A percentile compares a stretch with the other conserved stretches of the same genome.
These are phyloP conservation scores for Arachis hypogaea DNA, from an alignment of 306 rosid genomes.

Conservation along the genomic window DNA sequence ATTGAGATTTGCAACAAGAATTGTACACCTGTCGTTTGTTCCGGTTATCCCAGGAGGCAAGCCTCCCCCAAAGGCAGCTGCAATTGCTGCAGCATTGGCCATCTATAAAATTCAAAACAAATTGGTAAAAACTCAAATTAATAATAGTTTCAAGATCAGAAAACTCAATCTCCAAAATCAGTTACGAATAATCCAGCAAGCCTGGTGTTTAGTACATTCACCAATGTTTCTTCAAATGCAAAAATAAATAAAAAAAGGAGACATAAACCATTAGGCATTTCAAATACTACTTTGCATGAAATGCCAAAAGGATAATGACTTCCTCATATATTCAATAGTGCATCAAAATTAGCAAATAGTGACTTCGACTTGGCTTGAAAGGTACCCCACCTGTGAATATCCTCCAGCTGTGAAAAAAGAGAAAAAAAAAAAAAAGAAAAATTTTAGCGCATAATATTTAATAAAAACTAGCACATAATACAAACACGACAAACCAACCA, in stretches of 20 bases:
- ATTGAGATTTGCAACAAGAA: slow-evolving; percentile 87
- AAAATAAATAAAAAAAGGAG: not conserved
- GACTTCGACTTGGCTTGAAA: slow-evolving; percentile 44
- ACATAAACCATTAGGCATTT: slow-evolving; percentile 2
- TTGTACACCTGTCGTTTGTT: slow-evolving; percentile 94
- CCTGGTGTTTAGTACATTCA: slow-evolving; percentile 3
- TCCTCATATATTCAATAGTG: slow-evolving; percentile 34
- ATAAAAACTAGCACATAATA: slow-evolving; percentile 18
- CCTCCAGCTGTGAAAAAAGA: slow-evolving; percentile 49
- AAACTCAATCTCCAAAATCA: slow-evolving; percentile 4
- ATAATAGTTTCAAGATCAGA: not conserved
- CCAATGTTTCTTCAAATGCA: not conserved
- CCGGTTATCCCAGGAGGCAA: slow-evolving; percentile 97
- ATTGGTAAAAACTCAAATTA: slow-evolving; percentile 1
- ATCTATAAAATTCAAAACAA: slow-evolving; percentile 54
- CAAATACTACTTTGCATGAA: slow-evolving; percentile 23
- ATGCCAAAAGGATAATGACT: slow-evolving; percentile 33
- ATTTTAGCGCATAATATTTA: slow-evolving; percentile 42
- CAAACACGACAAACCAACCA: slow-evolving; percentile 39
- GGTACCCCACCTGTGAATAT: slow-evolving; percentile 79
- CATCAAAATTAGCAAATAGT: slow-evolving; percentile 35
- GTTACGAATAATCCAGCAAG: slow-evolving; percentile 6
- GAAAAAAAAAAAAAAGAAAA: slow-evolving; percentile 24
- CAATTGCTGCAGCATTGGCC: slow-evolving; percentile 89
- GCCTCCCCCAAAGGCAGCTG: slow-evolving; percentile 94